Conservation (phyloP, 306 rosid species). For the Mucuna pruriens region DNA sequence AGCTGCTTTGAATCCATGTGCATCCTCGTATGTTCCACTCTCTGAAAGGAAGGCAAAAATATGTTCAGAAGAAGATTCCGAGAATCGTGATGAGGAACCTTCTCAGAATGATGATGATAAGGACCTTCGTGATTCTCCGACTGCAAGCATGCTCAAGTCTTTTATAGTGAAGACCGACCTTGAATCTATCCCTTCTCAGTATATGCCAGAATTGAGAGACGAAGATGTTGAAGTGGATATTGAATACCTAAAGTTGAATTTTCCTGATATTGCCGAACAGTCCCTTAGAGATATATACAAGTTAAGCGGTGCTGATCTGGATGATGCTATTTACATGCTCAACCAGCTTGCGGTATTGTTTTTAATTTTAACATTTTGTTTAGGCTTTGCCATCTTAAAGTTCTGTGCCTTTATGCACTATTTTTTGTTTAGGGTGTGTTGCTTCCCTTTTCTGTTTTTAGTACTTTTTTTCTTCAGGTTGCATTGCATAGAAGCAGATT, state of each 20-base stretch:
- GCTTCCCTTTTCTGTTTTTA: too few species aligned
- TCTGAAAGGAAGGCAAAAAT: too few species aligned
- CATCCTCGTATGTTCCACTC: neutral
- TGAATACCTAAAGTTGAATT: conserved; percentile 57
- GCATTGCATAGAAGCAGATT: too few species aligned
- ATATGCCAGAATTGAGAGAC: neutral
- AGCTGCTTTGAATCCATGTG: neutral
- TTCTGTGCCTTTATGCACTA: neutral
- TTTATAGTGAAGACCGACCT: neutral
- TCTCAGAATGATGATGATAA: neutral
- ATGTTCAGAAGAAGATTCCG: neutral
- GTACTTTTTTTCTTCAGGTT: too few species aligned
- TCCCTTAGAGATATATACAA: conserved; percentile 61
- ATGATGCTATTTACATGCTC: conserved; percentile 63
- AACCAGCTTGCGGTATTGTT: conserved; percentile 51
- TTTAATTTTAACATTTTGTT: neutral
- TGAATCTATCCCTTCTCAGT: too few species aligned
- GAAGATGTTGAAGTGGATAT: conserved; percentile 37
- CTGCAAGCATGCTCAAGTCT: neutral
- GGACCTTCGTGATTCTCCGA: neutral
- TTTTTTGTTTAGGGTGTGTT: neutral
- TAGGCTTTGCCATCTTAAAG: neutral
- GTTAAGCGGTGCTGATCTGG: conserved; percentile 54
- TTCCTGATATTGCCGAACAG: conserved; percentile 56
- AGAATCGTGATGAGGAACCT: neutral